These are phyloP conservation scores for Eutrema yunnanense DNA, from an alignment of 345 rosid genomes.

Conservation along the genomic window DNA sequence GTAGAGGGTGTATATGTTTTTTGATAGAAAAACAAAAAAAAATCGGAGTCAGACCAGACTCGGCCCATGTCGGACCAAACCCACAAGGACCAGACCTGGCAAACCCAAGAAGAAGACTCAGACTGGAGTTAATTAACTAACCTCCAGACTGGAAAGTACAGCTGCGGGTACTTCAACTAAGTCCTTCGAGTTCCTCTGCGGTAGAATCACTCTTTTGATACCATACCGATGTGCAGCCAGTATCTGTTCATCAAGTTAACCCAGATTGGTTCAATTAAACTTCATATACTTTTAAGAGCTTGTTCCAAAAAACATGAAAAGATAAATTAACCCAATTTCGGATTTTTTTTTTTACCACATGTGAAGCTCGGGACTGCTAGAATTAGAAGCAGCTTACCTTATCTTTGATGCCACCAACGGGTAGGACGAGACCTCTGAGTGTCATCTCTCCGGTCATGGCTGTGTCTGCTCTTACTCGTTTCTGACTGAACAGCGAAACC, in stretches of 20 bases:
- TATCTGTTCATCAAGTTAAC: constrained; percentile 46
- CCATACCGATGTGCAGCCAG: constrained; percentile 94
- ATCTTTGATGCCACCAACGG: constrained; percentile 97
- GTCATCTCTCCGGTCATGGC: constrained; percentile 99
- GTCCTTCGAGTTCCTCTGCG: constrained; percentile 92
- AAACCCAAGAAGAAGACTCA: not conserved
- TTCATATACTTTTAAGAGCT: too few species aligned
- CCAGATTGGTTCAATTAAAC: not conserved
- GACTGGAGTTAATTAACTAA: constrained; percentile 30
- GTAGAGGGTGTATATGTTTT: not conserved
- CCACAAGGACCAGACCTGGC: too few species aligned
- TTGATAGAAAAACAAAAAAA: not conserved
- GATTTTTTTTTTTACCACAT: not conserved
- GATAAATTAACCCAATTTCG: not conserved
- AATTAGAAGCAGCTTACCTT: constrained; percentile 47
- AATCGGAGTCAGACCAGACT: not conserved
- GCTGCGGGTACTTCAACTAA: constrained; percentile 87
- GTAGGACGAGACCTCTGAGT: constrained; percentile 90
- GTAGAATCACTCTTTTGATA: constrained; percentile 89
- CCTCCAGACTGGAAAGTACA: constrained; percentile 83
- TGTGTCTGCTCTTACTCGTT: constrained; percentile 89
- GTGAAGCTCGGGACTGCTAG: not conserved
- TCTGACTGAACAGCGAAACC: constrained; percentile 81
- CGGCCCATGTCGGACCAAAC: not conserved
- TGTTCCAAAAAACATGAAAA: too few species aligned